These are phyloP conservation scores for Gossypium stocksii DNA, from an alignment of 345 rosid species.

Conservation along the genomic window DNA sequence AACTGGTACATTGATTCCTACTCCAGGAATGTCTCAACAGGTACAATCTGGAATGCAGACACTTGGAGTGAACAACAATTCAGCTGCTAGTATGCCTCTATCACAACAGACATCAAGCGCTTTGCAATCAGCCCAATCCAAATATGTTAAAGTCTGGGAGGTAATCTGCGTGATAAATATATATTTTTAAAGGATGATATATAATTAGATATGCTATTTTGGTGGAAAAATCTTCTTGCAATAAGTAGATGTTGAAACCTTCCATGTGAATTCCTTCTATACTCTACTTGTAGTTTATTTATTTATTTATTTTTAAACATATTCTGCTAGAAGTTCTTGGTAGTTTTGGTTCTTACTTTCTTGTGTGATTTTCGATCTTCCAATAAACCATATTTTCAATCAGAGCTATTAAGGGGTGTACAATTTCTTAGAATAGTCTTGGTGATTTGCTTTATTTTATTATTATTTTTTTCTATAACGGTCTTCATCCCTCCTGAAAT, in stretches of 20 bases:
- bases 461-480: neutral
- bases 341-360: neutral
- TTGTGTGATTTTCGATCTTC: neutral
- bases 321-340: neutral
- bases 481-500: neutral
- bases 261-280: neutral
- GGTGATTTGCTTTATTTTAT: neutral
- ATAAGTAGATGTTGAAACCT: neutral
- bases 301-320: neutral
- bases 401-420: neutral
- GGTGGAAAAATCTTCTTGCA: neutral
- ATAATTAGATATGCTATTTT: neutral
- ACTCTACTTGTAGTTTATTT: neutral
- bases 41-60: conserved; percentile 63
- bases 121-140: conserved; percentile 67
- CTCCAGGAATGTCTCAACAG: conserved; percentile 85
- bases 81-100: conserved; percentile 64
- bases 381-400: neutral
- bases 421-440: neutral
- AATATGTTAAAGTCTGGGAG: conserved; percentile 97
- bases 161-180: conserved; percentile 30
- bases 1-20: conserved; percentile 74
- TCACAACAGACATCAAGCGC: conserved; percentile 68
- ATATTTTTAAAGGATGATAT: neutral
- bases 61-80: conserved; percentile 51